Evolutionary conservation across 768 basidiomycete species (phyloP), one percentile per base, ranked within the genome.

Genomic region (Punctularia strigosozonata): DNA sequence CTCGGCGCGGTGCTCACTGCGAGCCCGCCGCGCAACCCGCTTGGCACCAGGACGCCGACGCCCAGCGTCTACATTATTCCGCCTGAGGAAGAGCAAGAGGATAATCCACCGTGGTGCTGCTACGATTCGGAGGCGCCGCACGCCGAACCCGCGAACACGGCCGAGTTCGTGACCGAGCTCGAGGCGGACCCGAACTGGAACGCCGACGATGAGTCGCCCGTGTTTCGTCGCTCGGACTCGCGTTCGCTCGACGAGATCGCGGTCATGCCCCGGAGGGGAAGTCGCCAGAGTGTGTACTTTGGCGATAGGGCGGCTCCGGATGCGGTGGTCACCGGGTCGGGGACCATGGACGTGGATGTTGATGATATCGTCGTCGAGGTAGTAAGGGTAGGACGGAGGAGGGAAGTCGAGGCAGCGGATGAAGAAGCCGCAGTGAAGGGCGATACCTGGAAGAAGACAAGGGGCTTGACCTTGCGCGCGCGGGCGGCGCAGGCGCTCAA

Each of bases 41-140:
- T 25, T 47, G 49, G n/a, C 33, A 40, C 43, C 28, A n/a, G 40
- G 18, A 25, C 40, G n/a, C 47, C 43, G 24, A 44, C 58, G 34
- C 61, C 61, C 4, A 49, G 58, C 36, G 61, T 63, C 14, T 50
- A 59, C 43, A 57, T 63, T 13, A 53, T 53, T 20, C 59, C 61
- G 6, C 61, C 61, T 13, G 60, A 63, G 41, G 61, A 62, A 31
- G 60, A 63, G 39, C 57, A 58, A 26, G 46, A 48, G 4, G 48
- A 52, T 8, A 54, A 52, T 14, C 58, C 56, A 13, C 61, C 61
- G 2, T 61, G 48, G 41, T 55, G 52, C 32, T 58, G 53, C 24
- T 62, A 59, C 37, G 54, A 62, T 32, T 59, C 57, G 4, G 37
- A 41, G 6, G 39, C 52, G 22, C 57, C 50, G 18, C 42, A 41